These are phyloP conservation scores for Verticillium nonalfalfae DNA, from an alignment of 2,329 filamentous ascomycete species.

Conservation along the genomic window DNA sequence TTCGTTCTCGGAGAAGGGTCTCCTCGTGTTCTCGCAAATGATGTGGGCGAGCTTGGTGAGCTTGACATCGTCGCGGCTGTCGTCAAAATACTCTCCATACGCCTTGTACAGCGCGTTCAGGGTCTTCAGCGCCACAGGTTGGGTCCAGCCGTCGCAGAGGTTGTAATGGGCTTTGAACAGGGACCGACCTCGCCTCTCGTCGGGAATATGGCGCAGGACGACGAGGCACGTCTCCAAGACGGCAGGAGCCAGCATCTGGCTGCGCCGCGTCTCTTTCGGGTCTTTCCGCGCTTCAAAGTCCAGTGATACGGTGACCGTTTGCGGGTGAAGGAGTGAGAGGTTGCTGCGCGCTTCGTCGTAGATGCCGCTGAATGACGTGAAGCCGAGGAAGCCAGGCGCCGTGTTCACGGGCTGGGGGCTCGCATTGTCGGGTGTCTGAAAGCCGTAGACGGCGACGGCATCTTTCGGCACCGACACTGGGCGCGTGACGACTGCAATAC, in stretches of 20 bases:
- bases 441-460: not conserved
- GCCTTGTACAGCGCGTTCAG: slow-evolving; percentile 12
- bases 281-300: not conserved
- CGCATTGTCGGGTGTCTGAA: not conserved
- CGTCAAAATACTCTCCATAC: slow-evolving; percentile 11
- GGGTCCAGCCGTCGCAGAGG: slow-evolving; percentile 14
- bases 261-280: slow-evolving; percentile 1
- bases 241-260: slow-evolving; percentile 1
- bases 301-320: not conserved
- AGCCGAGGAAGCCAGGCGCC: slow-evolving; percentile 34
- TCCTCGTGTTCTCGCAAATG: slow-evolving; percentile 16
- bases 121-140: slow-evolving; percentile 5
- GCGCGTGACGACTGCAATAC: not conserved
- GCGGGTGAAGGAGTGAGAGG: slow-evolving; percentile 23
- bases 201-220: slow-evolving; percentile 29
- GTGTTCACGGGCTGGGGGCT: slow-evolving; percentile 1
- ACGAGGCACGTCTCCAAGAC: slow-evolving; percentile 27
- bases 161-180: slow-evolving; percentile 11
- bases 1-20: slow-evolving; percentile 7
- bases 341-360: slow-evolving; percentile 34
- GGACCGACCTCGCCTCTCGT: not conserved
- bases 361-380: slow-evolving; percentile 34
- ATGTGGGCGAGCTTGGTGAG: slow-evolving; percentile 9
- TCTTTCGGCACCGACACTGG: not conserved
- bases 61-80: not conserved